These are phyloP conservation scores for Talaromyces adpressus DNA, from an alignment of 495 filamentous ascomycete species.

Conservation along the genomic window DNA sequence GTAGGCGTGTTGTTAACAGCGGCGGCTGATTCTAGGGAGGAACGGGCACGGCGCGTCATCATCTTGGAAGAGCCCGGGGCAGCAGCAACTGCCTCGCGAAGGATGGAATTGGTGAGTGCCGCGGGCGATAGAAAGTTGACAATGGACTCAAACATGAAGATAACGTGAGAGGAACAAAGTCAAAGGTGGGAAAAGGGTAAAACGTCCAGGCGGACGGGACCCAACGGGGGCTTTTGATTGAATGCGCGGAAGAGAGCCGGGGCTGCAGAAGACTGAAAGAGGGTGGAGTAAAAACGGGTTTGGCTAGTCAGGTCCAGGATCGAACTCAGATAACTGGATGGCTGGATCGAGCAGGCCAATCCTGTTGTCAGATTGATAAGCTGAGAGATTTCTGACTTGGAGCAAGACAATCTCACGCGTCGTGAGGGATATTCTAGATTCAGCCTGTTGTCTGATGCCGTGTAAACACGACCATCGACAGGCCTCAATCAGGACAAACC, in stretches of 20 bases:
- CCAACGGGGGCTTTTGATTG: neutral
- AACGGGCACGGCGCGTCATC: slow-evolving; percentile 16
- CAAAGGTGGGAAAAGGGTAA: slow-evolving; percentile 1
- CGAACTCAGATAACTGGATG: neutral
- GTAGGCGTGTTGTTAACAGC: slow-evolving; percentile 18
- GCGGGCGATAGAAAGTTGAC: slow-evolving; percentile 9
- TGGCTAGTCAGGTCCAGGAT: slow-evolving; percentile 2
- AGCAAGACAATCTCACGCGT: neutral
- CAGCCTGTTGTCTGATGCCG: neutral
- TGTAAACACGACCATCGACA: neutral
- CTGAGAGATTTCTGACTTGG: neutral
- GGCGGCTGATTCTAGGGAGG: slow-evolving; percentile 17
- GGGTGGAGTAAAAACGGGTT: slow-evolving; percentile 2
- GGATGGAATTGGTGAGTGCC: slow-evolving; percentile 5
- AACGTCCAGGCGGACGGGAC: neutral
- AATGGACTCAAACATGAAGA: slow-evolving; percentile 11
- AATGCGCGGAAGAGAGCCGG: slow-evolving; percentile 2
- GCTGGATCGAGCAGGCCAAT: neutral
- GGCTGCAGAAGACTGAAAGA: slow-evolving; percentile 1
- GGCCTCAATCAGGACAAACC: neutral
- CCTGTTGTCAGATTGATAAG: neutral
- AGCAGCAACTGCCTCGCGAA: neutral
- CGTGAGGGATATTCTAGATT: neutral
- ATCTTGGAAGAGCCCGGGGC: slow-evolving; percentile 16
- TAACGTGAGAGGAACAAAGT: neutral